Conservation (phyloP, 352 stramenopile species). For the Phytophthora multivora region DNA sequence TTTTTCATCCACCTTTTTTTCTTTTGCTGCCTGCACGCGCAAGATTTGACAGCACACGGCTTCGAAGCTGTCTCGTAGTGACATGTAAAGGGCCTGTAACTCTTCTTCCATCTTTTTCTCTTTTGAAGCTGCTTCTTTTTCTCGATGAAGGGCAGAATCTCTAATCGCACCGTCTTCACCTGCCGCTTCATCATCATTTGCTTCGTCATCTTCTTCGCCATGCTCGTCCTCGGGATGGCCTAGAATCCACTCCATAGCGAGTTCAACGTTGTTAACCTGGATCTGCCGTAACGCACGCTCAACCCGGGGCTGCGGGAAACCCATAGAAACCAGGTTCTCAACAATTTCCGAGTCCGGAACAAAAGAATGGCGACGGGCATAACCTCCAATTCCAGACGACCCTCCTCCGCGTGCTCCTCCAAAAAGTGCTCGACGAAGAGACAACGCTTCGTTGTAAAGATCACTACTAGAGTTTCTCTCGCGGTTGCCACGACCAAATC, state of each 20-base stretch:
- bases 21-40: conserved; percentile 41
- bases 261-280: conserved; percentile 92
- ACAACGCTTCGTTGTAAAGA: conserved; percentile 50
- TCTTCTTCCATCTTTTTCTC: conserved; percentile 50
- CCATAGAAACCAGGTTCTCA: conserved; percentile 94
- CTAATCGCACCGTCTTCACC: conserved; percentile 24
- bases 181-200: conserved; percentile 30
- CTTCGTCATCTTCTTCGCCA: conserved; percentile 31
- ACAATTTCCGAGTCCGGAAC: conserved; percentile 91
- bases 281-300: conserved; percentile 90
- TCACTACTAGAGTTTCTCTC: conserved; percentile 38
- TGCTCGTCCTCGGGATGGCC: conserved; percentile 85
- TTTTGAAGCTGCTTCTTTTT: conserved; percentile 25
- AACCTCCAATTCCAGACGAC: conserved; percentile 27
- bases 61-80: conserved; percentile 67
- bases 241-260: conserved; percentile 97
- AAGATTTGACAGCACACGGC: conserved; percentile 69
- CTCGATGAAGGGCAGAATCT: conserved; percentile 7
- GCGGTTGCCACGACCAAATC: conserved; percentile 36
- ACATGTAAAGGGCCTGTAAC: conserved; percentile 56
- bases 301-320: conserved; percentile 91
- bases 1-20: conserved; percentile 15
- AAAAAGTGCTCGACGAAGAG: conserved; percentile 59
- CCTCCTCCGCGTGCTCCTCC: conserved; percentile 22
- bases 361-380: conserved; percentile 64